Base-by-base conservation (phyloP, 495 filamentous ascomycete species). In the Parathielavia appendiculata region DNA sequence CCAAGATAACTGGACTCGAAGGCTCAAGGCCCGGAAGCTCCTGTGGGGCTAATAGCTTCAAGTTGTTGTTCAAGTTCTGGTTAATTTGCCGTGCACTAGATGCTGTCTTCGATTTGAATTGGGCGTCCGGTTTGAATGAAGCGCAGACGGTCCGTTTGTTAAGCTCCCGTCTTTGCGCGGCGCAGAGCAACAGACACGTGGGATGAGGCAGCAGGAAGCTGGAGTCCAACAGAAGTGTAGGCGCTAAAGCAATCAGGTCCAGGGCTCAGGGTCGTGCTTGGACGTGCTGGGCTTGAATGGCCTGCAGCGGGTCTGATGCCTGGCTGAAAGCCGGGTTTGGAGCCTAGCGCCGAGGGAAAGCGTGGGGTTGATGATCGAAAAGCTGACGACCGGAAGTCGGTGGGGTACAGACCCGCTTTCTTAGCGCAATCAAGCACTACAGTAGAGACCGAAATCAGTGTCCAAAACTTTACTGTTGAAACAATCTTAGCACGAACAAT, bases 261-360 rank as follows among this genome's bases (percentile, higher is more conserved):
- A 48, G 49, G 34, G 7, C 14, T 19, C 40, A 43, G 16, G n/a
- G 40, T 17, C 17, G 32, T 22, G 54, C 54, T 48, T 56, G 54
- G 54, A 35, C 13, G 22, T 17, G 36, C 12, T 39, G 36, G 6
- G 50, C 35, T 16, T 43, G 40, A 16, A 43, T 43, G 40, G 13
- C 16, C 44, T 12, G 20, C 6, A 36, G 30, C 20, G 36, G 36
- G 38, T 32, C 16, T 30, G 9, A 51, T 26, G 47, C 35, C 55
- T 44, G 55, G 44, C 46, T 16, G n/a, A 45, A 11, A 17, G 36
- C 54, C 54, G 36, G 30, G 50, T 17, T 5, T 11, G 16, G 48
- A 34, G 43, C 41, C 38, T 55, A 46, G 53, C 40, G 53, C 53
- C 53, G n/a, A 55, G 40, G 51, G 45, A 20, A 45, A 17, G 17